Evolutionary conservation across 1,284 basidiomycete genomes (phyloP).

Genomic region (Austropuccinia psidii): DNA sequence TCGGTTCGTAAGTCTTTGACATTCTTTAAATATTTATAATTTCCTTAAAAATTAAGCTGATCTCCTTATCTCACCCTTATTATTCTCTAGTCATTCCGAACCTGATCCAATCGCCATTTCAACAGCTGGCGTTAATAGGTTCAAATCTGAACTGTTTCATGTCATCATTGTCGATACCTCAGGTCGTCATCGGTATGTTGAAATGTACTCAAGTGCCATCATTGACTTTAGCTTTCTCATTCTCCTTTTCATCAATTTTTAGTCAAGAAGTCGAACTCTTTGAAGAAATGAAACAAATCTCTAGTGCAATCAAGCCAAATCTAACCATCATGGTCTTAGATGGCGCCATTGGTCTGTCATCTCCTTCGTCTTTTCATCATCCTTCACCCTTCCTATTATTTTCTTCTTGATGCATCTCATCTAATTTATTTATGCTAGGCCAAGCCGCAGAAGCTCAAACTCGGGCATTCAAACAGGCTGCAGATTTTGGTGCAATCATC

Average conservation of each 20-base stretch:
- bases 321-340: slow-evolving; percentile 52
- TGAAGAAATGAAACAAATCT: slow-evolving; percentile 96
- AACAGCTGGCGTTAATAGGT: slow-evolving; percentile 86
- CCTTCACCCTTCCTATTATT: neutral
- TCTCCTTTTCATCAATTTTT: neutral
- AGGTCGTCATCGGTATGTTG: slow-evolving; percentile 62
- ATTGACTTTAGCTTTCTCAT: neutral
- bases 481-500: slow-evolving; percentile 96
- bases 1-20: slow-evolving; percentile 59
- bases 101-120: slow-evolving; percentile 95
- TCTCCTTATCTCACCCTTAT: neutral
- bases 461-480: slow-evolving; percentile 93
- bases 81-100: slow-evolving; percentile 69
- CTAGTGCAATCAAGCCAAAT: slow-evolving; percentile 76
- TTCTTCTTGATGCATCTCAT: slow-evolving; percentile 43
- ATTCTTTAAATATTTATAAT: neutral
- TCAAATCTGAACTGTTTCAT: slow-evolving; percentile 96
- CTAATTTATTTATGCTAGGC: slow-evolving; percentile 53
- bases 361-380: neutral
- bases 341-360: slow-evolving; percentile 47
- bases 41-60: neutral
- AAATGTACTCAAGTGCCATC: neutral
- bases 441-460: slow-evolving; percentile 96
- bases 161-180: slow-evolving; percentile 99
- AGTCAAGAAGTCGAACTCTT: slow-evolving; percentile 97